phyloP scores from a whole-genome alignment of 768 basidiomycete species.

The Tulasnella sp. region DNA sequence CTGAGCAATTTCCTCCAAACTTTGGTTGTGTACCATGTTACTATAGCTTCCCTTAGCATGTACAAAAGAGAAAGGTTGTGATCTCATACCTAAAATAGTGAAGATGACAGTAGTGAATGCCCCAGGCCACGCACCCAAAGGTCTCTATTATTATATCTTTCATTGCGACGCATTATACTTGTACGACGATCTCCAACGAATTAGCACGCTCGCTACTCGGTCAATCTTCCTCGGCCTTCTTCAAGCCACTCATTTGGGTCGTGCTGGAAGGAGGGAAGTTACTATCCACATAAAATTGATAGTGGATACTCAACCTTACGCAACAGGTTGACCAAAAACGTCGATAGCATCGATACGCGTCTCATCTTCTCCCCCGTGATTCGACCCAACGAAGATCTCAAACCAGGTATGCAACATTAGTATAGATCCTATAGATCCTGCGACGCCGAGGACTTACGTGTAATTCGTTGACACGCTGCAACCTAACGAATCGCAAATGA shows the following conservation, averaged over 20 bases:
- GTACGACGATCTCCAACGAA: too few relatives aligned
- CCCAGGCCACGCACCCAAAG: too few relatives aligned
- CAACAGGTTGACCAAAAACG: constrained; percentile 46
- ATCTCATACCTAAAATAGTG: too few relatives aligned
- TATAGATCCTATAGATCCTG: too few relatives aligned
- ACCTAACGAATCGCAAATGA: constrained; percentile 51
- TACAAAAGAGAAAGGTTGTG: too few relatives aligned
- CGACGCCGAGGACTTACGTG: constrained; percentile 37
- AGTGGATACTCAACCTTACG: constrained; percentile 35
- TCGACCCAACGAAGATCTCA: constrained; percentile 59
- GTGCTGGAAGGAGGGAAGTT: constrained; percentile 24
- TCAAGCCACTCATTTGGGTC: constrained; percentile 32
- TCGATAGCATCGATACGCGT: constrained; percentile 62
- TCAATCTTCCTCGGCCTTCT: constrained; percentile 17
- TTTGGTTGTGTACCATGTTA: too few relatives aligned
- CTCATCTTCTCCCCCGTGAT: constrained; percentile 51
- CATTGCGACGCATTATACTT: too few relatives aligned
- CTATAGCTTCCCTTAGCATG: too few relatives aligned
- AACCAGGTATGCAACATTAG: constrained; percentile 1
- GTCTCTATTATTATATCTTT: too few relatives aligned
- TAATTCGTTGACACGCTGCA: constrained; percentile 56
- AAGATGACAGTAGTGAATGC: too few relatives aligned
- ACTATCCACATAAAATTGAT: not conserved
- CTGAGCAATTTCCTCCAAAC: too few relatives aligned
- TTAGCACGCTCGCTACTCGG: too few relatives aligned